phyloP scores from a whole-genome alignment of 2,329 filamentous ascomycete species.

The Fusarium sp. region DNA sequence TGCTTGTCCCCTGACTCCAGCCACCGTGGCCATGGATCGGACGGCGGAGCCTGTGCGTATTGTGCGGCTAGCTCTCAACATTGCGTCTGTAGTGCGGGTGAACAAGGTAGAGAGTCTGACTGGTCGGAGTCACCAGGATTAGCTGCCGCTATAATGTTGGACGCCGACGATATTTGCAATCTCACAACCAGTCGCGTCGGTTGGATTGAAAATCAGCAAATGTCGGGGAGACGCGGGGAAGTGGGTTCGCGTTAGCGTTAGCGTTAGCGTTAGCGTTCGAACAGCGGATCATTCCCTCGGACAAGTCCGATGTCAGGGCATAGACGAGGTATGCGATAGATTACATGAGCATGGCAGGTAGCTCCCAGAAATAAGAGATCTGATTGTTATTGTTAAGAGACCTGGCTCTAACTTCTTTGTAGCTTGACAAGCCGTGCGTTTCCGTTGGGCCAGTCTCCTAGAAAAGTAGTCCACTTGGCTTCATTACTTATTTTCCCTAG shows the following conservation, averaged over 20 bases:
- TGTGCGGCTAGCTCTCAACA: constrained; percentile 9
- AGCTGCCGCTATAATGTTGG: not conserved
- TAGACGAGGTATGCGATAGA: no score
- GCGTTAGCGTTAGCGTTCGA: not conserved
- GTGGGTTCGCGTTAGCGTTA: not conserved
- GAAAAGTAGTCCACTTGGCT: no score
- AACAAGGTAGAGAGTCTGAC: not conserved
- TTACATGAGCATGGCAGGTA: no score
- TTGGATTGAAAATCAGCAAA: constrained; percentile 8
- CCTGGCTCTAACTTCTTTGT: no score
- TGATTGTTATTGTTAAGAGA: no score
- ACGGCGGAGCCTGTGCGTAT: not conserved
- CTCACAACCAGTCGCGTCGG: not conserved
- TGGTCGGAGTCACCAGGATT: not conserved
- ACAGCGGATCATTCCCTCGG: not conserved
- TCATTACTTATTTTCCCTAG: no score
- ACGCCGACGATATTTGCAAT: not conserved
- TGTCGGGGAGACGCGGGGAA: not conserved
- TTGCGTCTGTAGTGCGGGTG: not conserved
- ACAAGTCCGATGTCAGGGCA: not conserved
- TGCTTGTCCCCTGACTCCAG: constrained; percentile 5
- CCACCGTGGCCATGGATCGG: constrained; percentile 11
- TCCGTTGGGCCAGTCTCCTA: no score
- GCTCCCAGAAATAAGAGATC: no score
- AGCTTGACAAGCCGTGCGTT: no score